Evolutionary conservation across 179 eudicot species (phyloP), one percentile per base, ranked within the genome.

Genomic region (Corrigiola litoralis): DNA sequence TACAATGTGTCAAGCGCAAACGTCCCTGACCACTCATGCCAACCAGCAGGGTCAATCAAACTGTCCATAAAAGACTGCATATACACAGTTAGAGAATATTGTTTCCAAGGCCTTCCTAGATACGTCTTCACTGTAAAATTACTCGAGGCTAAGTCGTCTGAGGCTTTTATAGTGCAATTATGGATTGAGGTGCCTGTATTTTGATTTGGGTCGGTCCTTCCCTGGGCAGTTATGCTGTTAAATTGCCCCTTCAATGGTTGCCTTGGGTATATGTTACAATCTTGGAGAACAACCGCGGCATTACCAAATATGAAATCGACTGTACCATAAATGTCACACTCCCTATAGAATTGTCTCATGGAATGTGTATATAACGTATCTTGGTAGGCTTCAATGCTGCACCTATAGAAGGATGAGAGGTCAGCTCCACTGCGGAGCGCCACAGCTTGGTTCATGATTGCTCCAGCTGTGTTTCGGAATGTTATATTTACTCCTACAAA

Each of bases 331-430:
- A 80, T 62, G 61, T 83, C 76, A 16, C 87, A 83, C 13, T 83
- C 70, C 11, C 38, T 42, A 54, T 84, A 79, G 44, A 76, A 84
- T 56, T 84, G 85, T 40, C 88, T 63, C 40, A 76, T 65, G 16
- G 88, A 81, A 38, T 84, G 89, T 0, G 75, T 47, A 58, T 85
- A 82, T 6, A 85, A 48, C 0, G 89, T 85, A 74, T 85, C 89
- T 61, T 82, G 87, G 70, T 85, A 82, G 3, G 70, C 87, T 65
- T 85, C 81, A 8, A 82, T 73, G 66, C 82, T 79, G 52, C 87
- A 85, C 25, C 67, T 71, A 64, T 78, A 78, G 67, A 80, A 80
- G 6, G 80, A 57, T 0, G 83, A 77, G 28, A 73, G 67, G 33
- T 85, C 85, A 0, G 87, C 82, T 28, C 85, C 79, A 4, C 47